Base-by-base conservation (phyloP, 805 yeast species). In the Suhomyces prunicola region DNA sequence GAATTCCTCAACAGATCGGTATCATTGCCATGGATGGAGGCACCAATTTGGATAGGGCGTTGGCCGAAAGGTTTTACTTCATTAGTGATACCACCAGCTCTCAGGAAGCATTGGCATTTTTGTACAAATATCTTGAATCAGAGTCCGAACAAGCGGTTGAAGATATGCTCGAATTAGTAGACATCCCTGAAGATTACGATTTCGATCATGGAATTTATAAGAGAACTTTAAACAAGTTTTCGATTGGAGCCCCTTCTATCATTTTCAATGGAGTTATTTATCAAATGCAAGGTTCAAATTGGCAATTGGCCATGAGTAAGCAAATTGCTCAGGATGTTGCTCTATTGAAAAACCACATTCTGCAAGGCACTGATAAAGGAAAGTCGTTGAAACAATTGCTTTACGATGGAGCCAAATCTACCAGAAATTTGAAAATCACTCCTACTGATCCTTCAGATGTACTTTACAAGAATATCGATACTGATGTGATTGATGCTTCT, bases 1-100 rank as follows among this genome's bases (percentile, higher is more conserved):
- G 83, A 1, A 76, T 88, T 15, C 89, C 97, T 0, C 87, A 91
- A 57, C 87, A 92, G 66, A 63, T 93, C 49, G 99, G 97, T 6
- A 56, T 93, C 2, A 72, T 93, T n/a, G 96, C 98, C 0, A 53
- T 87, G 2, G 62, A 68, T 7, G 67, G 64, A 1, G 60, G 57
- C 5, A 70, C 68, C 19, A 61, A 61, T 9, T 48, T 57, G 22
- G 78, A 72, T 51, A 57, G 60, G 6, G 41, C 46, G 6, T 44
- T 74, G 15, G 73, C 77, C 1, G 60, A 70, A 45, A 57, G 52
- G 48, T 71, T 74, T 52, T 74, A 73, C 56, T 72, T 65, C 41
- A 56, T 75, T 29, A 62, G 66, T 41, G 69, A 67, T 10, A 63
- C 61, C 0, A 62, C 77, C 0, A 57, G 62, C 23, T 50, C 64